These are phyloP conservation scores for Hansenula sp. DNA, from an alignment of 1,139 yeast species.

Conservation along the genomic window DNA sequence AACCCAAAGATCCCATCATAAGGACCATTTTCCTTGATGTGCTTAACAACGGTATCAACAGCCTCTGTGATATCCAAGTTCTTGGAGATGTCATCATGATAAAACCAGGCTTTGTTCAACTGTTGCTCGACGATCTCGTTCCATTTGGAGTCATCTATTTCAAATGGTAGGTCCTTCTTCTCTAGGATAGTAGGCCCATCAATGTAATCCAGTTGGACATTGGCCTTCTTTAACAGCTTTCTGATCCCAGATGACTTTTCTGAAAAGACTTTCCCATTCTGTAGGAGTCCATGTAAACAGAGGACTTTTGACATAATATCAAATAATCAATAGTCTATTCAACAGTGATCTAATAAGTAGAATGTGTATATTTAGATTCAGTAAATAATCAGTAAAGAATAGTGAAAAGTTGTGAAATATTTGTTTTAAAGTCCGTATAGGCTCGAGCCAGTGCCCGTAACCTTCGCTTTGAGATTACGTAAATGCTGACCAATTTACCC, in stretches of 20 bases:
- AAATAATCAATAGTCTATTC: no score
- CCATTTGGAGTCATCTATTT: slow-evolving; percentile 42
- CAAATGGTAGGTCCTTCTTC: slow-evolving; percentile 68
- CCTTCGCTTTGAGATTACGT: no score
- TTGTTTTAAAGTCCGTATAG: no score
- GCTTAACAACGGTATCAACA: slow-evolving; percentile 45
- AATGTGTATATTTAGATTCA: no score
- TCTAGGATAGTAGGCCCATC: slow-evolving; percentile 71
- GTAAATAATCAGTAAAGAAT: background rate
- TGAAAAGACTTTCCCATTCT: slow-evolving; percentile 71
- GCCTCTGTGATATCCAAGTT: slow-evolving; percentile 38
- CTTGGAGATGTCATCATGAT: slow-evolving; percentile 41
- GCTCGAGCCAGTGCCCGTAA: no score
- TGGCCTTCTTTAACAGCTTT: slow-evolving; percentile 61
- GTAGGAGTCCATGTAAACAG: slow-evolving; percentile 58
- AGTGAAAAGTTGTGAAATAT: no score
- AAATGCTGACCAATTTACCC: no score
- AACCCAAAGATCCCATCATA: slow-evolving; percentile 87
- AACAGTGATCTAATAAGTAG: no score
- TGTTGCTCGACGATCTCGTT: slow-evolving; percentile 41
- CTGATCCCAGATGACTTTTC: slow-evolving; percentile 78
- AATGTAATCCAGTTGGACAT: slow-evolving; percentile 68
- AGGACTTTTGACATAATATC: slow-evolving; percentile 30
- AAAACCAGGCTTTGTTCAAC: slow-evolving; percentile 58
- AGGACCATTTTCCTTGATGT: slow-evolving; percentile 73